These are phyloP conservation scores for Chalaropsis thielavioides DNA, from an alignment of 2,329 filamentous ascomycete species.

Conservation along the genomic window DNA sequence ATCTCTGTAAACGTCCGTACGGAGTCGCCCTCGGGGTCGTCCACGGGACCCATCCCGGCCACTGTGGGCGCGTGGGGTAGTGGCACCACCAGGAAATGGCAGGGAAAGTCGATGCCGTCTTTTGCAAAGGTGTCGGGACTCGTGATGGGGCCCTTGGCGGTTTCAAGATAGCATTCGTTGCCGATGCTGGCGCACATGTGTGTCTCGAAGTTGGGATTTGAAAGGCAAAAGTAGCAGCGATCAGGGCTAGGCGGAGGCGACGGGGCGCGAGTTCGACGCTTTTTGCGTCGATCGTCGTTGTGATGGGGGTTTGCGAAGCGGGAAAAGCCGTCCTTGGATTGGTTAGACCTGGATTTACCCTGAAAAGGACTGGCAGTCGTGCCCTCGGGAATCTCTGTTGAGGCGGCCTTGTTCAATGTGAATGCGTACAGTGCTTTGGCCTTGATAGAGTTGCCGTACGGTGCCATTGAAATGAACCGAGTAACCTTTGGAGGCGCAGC, in stretches of 20 bases:
- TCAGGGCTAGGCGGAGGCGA: constrained; percentile 54
- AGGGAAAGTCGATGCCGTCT: constrained; percentile 57
- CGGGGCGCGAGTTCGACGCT: constrained; percentile 32
- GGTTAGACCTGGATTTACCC: not conserved
- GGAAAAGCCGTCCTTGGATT: constrained; percentile 21
- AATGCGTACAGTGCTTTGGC: constrained; percentile 74
- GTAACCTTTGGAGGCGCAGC: constrained; percentile 39
- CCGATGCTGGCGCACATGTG: constrained; percentile 88
- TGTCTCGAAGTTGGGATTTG: constrained; percentile 66
- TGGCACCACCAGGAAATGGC: constrained; percentile 84
- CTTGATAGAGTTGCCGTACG: constrained; percentile 60
- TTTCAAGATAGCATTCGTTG: constrained; percentile 75
- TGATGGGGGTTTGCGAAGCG: constrained; percentile 25
- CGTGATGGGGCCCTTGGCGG: constrained; percentile 78
- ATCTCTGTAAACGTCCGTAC: constrained; percentile 61
- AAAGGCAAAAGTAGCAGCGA: constrained; percentile 90
- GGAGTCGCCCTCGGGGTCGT: constrained; percentile 38
- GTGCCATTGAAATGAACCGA: constrained; percentile 78
- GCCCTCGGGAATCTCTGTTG: constrained; percentile 46
- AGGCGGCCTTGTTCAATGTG: constrained; percentile 31
- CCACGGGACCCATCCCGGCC: constrained; percentile 43
- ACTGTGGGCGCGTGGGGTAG: constrained; percentile 69
- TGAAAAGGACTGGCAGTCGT: constrained; percentile 62
- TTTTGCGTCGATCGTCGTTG: constrained; percentile 31
- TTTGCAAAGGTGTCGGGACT: constrained; percentile 50